Evolutionary conservation across 768 basidiomycete species (phyloP).

Genomic region (Tricholoma sp.): DNA sequence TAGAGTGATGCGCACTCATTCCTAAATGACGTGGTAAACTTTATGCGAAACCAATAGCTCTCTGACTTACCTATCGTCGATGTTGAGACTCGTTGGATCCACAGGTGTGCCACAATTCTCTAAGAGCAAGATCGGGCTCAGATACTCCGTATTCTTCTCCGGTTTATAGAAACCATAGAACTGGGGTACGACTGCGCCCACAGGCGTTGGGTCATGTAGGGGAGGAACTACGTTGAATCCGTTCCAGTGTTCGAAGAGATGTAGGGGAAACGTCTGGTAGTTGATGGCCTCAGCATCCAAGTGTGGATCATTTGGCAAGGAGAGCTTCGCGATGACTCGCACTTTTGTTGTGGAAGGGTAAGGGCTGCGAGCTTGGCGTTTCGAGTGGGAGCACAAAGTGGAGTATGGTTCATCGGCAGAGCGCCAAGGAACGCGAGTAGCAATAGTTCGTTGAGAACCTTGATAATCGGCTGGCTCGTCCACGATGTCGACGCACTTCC

Average conservation of each 20-base stretch:
- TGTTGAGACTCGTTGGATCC: slow-evolving; percentile 13
- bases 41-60: slow-evolving; percentile 15
- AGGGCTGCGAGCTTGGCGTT: background rate
- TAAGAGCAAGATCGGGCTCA: slow-evolving; percentile 34
- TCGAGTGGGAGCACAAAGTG: background rate
- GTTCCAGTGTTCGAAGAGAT: slow-evolving; percentile 42
- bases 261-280: slow-evolving; percentile 36
- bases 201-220: slow-evolving; percentile 35
- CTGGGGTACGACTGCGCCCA: slow-evolving; percentile 35
- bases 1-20: slow-evolving; percentile 34
- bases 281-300: slow-evolving; percentile 32
- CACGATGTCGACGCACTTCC: background rate
- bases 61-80: slow-evolving; percentile 10
- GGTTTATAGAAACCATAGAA: slow-evolving; percentile 30
- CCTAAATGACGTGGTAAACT: slow-evolving; percentile 17
- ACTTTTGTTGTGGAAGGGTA: slow-evolving; percentile 29
- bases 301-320: slow-evolving; percentile 27
- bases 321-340: slow-evolving; percentile 37
- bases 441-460: slow-evolving; percentile 21
- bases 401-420: slow-evolving; percentile 22
- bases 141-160: slow-evolving; percentile 8
- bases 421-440: slow-evolving; percentile 22
- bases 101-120: slow-evolving; percentile 34
- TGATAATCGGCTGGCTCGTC: background rate
- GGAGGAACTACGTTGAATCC: slow-evolving; percentile 40